Percentiles rank a stretch among this genome's conserved stretches.
Evolutionary conservation across 805 yeast species (phyloP).

Genomic region (Zygosaccharomyces siamensis): DNA sequence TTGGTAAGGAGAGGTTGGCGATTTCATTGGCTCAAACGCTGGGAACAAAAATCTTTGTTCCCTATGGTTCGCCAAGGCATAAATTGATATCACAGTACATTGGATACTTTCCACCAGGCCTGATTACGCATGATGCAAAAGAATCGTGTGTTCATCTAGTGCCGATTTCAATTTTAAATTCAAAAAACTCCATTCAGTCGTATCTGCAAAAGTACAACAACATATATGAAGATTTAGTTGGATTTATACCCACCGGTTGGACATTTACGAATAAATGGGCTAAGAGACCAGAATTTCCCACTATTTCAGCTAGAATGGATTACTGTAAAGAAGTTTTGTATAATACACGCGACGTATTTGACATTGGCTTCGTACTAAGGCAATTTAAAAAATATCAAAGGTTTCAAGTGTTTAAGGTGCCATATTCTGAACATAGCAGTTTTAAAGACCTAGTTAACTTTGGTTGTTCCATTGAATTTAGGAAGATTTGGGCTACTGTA

Average conservation of each 20-base stretch:
- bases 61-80: constrained; percentile 36
- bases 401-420: constrained; percentile 56
- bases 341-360: constrained; percentile 11
- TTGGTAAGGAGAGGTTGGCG: constrained; percentile 89
- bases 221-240: constrained; percentile 44
- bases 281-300: constrained; percentile 10
- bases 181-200: constrained; percentile 30
- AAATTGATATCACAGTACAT: constrained; percentile 45
- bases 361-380: constrained; percentile 21
- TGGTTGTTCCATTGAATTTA: constrained; percentile 47
- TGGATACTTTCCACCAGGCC: constrained; percentile 45
- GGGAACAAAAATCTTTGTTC: constrained; percentile 47
- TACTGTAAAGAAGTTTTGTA: constrained; percentile 15
- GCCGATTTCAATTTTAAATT: constrained; percentile 53
- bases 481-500: constrained; percentile 75
- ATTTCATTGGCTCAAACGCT: constrained; percentile 52
- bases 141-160: constrained; percentile 65
- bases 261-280: constrained; percentile 41
- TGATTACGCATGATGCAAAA: constrained; percentile 39
- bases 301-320: constrained; percentile 16
- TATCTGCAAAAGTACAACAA: constrained; percentile 22
- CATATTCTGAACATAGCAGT: constrained; percentile 93
- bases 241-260: constrained; percentile 91
- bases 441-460: constrained; percentile 73
- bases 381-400: constrained; percentile 34